Percentiles rank a stretch among this genome's conserved stretches.
Evolutionary conservation across 306 rosid species (phyloP).

Genomic region (Purshia tridentata): DNA sequence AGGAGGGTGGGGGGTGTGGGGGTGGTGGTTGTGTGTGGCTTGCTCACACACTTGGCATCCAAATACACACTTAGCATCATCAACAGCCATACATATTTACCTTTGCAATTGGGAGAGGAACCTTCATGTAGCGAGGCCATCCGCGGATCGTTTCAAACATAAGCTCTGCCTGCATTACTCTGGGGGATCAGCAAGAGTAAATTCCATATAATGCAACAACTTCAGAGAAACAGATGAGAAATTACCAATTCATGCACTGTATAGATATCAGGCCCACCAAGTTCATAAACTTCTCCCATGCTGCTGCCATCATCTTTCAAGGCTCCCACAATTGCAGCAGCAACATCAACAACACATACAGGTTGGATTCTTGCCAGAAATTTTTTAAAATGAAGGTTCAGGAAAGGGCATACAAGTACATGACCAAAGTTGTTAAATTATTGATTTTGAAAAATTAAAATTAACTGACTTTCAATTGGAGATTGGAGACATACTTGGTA

Average conservation of each 20-base stretch:
- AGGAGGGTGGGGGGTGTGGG: too few relatives aligned
- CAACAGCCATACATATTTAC: conserved; percentile 36
- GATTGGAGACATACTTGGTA: conserved; percentile 69
- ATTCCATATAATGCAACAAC: not conserved
- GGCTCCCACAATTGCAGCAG: conserved; percentile 71
- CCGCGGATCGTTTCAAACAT: conserved; percentile 86
- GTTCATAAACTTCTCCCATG: conserved; percentile 87
- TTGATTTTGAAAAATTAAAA: conserved; percentile 3
- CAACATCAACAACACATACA: conserved; percentile 89
- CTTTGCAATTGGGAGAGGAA: conserved; percentile 92
- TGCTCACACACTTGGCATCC: too few relatives aligned
- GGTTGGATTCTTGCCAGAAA: conserved; percentile 77
- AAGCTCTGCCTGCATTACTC: conserved; percentile 70
- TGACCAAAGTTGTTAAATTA: conserved; percentile 13
- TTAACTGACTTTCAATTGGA: conserved; percentile 18
- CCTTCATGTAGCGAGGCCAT: conserved; percentile 75
- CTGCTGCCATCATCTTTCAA: conserved; percentile 93
- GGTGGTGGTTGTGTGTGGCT: too few relatives aligned
- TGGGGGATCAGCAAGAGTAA: conserved; percentile 7
- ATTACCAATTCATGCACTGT: conserved; percentile 79
- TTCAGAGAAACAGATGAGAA: not conserved
- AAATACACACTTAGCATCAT: too few relatives aligned
- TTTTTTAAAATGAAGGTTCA: conserved; percentile 20
- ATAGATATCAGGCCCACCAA: conserved; percentile 88
- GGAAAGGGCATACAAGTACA: conserved; percentile 6